Percentiles rank a stretch among this genome's conserved stretches.
Conservation (phyloP, 495 filamentous ascomycete species). For the Friedmanniomyces simplex region DNA sequence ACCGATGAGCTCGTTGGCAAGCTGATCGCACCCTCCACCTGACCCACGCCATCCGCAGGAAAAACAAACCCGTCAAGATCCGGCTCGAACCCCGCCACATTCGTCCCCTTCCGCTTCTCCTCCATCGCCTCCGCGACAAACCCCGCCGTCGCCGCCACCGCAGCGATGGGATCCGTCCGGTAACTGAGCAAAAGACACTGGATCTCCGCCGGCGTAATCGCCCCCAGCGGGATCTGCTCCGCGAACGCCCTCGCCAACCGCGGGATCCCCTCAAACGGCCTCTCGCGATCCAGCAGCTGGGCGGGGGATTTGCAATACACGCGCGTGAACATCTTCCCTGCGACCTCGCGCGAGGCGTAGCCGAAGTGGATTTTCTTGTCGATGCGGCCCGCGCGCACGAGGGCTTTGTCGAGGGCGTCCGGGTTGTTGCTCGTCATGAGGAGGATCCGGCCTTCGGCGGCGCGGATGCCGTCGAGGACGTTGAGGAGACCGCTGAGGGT, state of each 20-base stretch:
- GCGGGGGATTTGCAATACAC: constrained; percentile 43
- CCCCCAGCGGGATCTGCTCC: constrained; percentile 39
- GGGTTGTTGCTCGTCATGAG: constrained; percentile 23
- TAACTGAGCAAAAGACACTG: constrained; percentile 43
- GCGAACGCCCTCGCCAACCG: constrained; percentile 43
- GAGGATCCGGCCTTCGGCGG: constrained; percentile 19
- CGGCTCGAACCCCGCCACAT: not conserved
- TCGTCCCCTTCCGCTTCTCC: not conserved
- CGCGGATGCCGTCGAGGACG: constrained; percentile 21
- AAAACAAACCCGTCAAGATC: too few relatives aligned
- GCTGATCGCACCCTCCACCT: too few relatives aligned
- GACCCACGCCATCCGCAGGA: too few relatives aligned
- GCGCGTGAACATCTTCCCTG: constrained; percentile 42
- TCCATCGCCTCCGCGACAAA: not conserved
- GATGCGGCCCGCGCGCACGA: constrained; percentile 23
- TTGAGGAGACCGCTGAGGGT: constrained; percentile 23
- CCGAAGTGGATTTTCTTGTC: constrained; percentile 26
- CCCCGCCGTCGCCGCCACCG: not conserved
- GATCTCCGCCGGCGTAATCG: constrained; percentile 59
- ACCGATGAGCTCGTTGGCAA: not conserved
- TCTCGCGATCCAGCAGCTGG: constrained; percentile 8
- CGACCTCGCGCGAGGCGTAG: constrained; percentile 36
- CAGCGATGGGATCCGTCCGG: not conserved
- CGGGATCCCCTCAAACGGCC: constrained; percentile 21
- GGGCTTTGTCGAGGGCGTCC: constrained; percentile 19